Evolutionary conservation across 2,329 filamentous ascomycete genomes (phyloP).

Genomic region (Botrytis porri): DNA sequence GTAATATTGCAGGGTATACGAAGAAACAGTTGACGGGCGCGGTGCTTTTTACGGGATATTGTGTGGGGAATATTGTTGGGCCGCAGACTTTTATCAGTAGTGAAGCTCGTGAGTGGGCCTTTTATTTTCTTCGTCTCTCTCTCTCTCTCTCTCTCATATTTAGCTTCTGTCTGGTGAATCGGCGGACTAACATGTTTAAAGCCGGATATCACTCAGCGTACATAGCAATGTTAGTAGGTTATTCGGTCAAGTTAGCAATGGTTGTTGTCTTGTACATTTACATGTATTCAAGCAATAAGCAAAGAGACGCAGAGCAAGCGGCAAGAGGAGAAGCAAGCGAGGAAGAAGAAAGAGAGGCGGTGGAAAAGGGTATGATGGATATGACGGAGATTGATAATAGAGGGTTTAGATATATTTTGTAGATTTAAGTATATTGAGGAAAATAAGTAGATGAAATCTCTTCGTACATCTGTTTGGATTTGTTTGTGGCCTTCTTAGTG

Average conservation of each 20-base stretch:
- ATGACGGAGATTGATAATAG: constrained; percentile 55
- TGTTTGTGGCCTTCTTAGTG: background rate
- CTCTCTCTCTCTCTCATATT: background rate
- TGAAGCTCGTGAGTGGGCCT: constrained; percentile 31
- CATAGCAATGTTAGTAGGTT: constrained; percentile 51
- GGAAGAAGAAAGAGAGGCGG: constrained; percentile 48
- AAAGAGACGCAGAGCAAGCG: constrained; percentile 48
- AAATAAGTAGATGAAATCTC: too few relatives aligned
- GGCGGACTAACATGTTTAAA: constrained; percentile 26
- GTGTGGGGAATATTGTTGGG: constrained; percentile 53
- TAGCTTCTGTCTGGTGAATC: background rate
- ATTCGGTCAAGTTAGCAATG: constrained; percentile 49
- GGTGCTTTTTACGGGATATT: constrained; percentile 52
- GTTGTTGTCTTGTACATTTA: constrained; percentile 53
- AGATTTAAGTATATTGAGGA: background rate
- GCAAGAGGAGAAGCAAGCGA: constrained; percentile 29
- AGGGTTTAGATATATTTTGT: constrained; percentile 51
- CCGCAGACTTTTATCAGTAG: constrained; percentile 35
- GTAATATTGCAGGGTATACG: constrained; percentile 53
- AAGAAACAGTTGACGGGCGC: constrained; percentile 54
- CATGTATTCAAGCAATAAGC: constrained; percentile 54
- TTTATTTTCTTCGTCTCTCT: background rate
- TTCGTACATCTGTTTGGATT: background rate
- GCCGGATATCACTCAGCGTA: constrained; percentile 37
- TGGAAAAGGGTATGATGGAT: constrained; percentile 55